Conservation (phyloP, 1,139 yeast species). For the Geotrichum candidum region DNA sequence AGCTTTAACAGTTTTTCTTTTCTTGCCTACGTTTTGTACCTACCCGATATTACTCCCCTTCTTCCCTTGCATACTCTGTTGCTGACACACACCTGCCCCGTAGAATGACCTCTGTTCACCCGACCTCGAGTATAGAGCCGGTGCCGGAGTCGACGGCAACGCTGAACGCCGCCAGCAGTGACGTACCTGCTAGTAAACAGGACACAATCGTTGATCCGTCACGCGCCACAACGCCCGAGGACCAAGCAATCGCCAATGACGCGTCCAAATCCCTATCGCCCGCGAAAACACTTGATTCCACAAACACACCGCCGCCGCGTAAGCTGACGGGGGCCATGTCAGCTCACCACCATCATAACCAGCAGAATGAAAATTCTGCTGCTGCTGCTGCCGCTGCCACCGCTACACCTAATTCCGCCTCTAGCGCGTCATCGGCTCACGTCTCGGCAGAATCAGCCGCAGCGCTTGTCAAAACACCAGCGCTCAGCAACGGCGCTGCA, state of each 20-base stretch:
- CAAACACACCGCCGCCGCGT: slow-evolving; percentile 8
- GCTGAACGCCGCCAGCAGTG: neutral
- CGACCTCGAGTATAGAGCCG: slow-evolving; percentile 1
- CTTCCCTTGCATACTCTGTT: too few species aligned
- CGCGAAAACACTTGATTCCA: slow-evolving; percentile 2
- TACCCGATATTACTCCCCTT: neutral
- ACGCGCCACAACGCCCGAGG: slow-evolving; percentile 4
- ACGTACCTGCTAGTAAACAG: slow-evolving; percentile 2
- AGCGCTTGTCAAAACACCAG: neutral
- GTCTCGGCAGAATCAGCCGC: neutral
- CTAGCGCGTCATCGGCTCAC: neutral
- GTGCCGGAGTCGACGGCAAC: neutral
- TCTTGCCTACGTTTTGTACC: neutral
- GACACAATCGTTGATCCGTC: slow-evolving; percentile 4
- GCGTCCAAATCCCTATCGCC: slow-evolving; percentile 1
- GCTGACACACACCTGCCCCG: neutral
- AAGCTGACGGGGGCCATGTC: neutral
- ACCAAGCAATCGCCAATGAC: neutral
- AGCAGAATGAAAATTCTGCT: neutral
- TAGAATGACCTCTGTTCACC: slow-evolving; percentile 12
- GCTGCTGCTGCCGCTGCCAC: neutral
- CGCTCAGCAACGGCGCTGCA: neutral
- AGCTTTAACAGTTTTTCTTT: neutral
- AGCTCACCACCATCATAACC: neutral
- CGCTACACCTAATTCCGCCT: neutral